A percentile compares a stretch with the other conserved stretches of the same genome.
phyloP scores from a whole-genome alignment of 1,139 yeast species.

The Yamadazyma songkhlaensis region DNA sequence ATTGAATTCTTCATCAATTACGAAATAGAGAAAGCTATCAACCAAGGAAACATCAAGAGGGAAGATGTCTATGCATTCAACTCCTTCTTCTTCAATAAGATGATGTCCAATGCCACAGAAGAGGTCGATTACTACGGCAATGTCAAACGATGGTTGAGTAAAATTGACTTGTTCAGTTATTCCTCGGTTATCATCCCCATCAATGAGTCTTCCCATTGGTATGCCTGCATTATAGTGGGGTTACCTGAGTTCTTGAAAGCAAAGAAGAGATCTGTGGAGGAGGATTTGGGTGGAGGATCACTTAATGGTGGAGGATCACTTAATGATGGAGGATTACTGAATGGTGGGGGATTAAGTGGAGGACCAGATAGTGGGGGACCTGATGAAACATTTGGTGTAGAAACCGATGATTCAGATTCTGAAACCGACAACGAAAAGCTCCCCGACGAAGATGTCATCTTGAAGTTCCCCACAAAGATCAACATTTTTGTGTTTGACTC shows the following conservation, averaged over 20 bases:
- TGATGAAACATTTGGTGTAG: neutral
- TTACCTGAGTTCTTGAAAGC: constrained; percentile 27
- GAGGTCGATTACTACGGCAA: constrained; percentile 51
- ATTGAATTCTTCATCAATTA: constrained; percentile 70
- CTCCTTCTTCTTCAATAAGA: constrained; percentile 78
- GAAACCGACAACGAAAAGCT: too few species aligned
- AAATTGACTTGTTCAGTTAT: constrained; percentile 60
- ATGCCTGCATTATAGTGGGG: constrained; percentile 64
- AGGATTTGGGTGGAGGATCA: neutral
- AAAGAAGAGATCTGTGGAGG: neutral
- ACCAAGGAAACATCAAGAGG: constrained; percentile 17
- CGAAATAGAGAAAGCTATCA: constrained; percentile 43
- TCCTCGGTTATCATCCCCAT: constrained; percentile 76
- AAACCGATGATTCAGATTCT: neutral
- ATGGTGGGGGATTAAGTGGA: neutral
- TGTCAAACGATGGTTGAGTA: constrained; percentile 77
- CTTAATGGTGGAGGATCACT: neutral
- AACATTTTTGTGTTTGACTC: constrained; percentile 79
- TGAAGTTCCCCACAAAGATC: constrained; percentile 6
- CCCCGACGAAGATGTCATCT: neutral
- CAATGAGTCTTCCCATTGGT: constrained; percentile 86
- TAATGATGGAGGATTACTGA: neutral
- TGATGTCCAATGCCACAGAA: constrained; percentile 24
- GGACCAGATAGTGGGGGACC: too few species aligned
- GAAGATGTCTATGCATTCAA: constrained; percentile 62